These are phyloP conservation scores for Boletus fagicola DNA, from an alignment of 768 basidiomycete genomes.

Conservation along the genomic window DNA sequence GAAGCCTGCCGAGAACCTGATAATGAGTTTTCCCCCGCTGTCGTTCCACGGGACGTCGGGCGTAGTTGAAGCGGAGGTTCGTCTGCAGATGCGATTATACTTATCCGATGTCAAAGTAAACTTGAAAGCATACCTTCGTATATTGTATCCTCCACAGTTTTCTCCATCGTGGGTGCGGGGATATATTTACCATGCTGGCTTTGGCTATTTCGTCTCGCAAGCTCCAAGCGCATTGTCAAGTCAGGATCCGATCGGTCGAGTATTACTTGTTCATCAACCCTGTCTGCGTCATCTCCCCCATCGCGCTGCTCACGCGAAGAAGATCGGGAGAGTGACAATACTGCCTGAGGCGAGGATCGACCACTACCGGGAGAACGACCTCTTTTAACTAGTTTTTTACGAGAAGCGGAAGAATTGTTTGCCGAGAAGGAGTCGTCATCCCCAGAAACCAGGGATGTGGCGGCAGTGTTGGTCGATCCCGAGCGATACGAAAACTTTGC, in stretches of 20 bases:
- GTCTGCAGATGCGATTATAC: conserved; percentile 39
- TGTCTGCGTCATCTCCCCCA: conserved; percentile 45
- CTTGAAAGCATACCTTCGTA: conserved; percentile 61
- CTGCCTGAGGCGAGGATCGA: conserved; percentile 35
- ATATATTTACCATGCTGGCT: conserved; percentile 58
- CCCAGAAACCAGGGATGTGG: conserved; percentile 57
- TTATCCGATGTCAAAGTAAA: conserved; percentile 4
- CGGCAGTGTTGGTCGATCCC: conserved; percentile 60
- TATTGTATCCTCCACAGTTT: conserved; percentile 61
- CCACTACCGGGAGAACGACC: conserved; percentile 42
- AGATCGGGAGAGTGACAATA: conserved; percentile 40
- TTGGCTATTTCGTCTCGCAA: conserved; percentile 82
- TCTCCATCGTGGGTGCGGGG: conserved; percentile 41
- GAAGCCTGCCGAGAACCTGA: conserved; percentile 50
- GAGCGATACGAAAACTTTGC: conserved; percentile 73
- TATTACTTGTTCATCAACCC: conserved; percentile 38
- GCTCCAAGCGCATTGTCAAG: conserved; percentile 70
- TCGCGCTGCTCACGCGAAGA: conserved; percentile 41
- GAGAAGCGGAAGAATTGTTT: conserved; percentile 44
- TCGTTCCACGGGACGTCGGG: conserved; percentile 54
- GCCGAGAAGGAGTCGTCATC: conserved; percentile 61
- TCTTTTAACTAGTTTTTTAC: conserved; percentile 46
- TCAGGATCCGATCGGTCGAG: conserved; percentile 74
- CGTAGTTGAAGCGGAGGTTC: conserved; percentile 55
- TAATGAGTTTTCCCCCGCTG: conserved; percentile 39